Evolutionary conservation across 495 filamentous ascomycete genomes (phyloP), one percentile per base, ranked within the genome.

Genomic region (Penicillium egyptiacum): DNA sequence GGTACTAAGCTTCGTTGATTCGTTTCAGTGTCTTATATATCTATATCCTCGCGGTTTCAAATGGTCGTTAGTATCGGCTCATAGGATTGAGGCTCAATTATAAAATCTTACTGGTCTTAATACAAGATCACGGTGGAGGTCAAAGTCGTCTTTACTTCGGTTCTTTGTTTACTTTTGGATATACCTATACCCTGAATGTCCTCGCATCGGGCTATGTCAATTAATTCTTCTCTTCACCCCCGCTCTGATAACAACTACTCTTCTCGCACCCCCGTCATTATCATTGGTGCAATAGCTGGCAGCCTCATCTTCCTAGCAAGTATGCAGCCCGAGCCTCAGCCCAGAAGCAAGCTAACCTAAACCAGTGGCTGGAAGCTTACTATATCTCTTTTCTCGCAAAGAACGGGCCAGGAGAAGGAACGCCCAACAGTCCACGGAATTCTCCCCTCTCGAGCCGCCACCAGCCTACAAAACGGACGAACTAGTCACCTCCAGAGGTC

Each of bases 361-460:
- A 46, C 5, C 26, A 69, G 66, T 69, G 66, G 58, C 62, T 37
- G 57, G 57, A 37, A 47, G 60, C 28, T 47, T 69, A 17, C 49
- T 58, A 44, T 45, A 60, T 46, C 52, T 67, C 30, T 65, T 69
- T 53, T 69, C 66, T 17, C 64, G 62, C 19, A 69, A 69, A 31
- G 66, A 69, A 58, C 44, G 66, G 55, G 66, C 66, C 28, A 65
- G 64, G 44, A 47, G 64, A 63, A 60, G 64, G 37, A 55, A 63
- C 10, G 16, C 47, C 19, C 61, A 62, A 30, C 40, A 59, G 35
- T 37, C 35, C 26, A 59, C 56, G 31, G 28, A 51, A 10, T 51
- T 30, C 14, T 26, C 55, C 25, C 43, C 50, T 3, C 19, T 58
- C 0, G 61, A 56, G 41, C 52, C 66, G 0, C 61, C 66, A 11